Base-by-base conservation (phyloP, 129 eudicot species). In the Rutidosis leptorrhynchoides region DNA sequence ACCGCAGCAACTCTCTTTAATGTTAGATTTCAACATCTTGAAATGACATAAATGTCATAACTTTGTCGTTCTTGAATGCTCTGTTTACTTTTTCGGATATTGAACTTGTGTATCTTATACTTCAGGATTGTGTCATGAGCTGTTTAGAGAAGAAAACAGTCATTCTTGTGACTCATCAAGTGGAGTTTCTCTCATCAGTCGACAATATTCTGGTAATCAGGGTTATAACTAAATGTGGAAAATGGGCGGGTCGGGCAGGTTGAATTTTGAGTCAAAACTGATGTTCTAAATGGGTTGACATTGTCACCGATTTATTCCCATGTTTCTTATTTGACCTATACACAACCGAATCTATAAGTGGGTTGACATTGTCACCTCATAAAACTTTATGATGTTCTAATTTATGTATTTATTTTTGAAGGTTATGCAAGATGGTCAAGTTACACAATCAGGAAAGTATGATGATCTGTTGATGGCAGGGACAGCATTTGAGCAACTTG, bases 101-200 rank as follows among this genome's bases (percentile, higher is more conserved):
- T 55, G 19, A 68, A 51, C 14, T 29, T 70, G 54, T 22, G 54
- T 65, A 40, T 23, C 21, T 20, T 52, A 46, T 69, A 66, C 37
- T 71, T 63, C 81, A 91, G 96, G 96, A 91, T 24, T 87, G 96
- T 30, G 96, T 91, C 23, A 85, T 83, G 88, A 64, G 61, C 59
- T 84, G 88, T 46, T 69, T 87, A 55, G 75, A 75, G 64, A 68
- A 71, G 37, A 87, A 91, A 73, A 85, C 88, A 0, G 94, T 85
- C 17, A 77, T 87, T 73, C 88, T 91, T 8, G 96, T 85, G 55
- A 91, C 96, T 46, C 97, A 87, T 81, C 94, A 85, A 80, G 90
- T 91, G 75, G 97, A 91, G 62, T 83, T 85, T 69, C 94, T 91
- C 17, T 72, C 85, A 6, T 68, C 68, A 2, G 97, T 83, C 26